A percentile compares a stretch with the other conserved stretches of the same genome.
phyloP scores from a whole-genome alignment of 305 asterid genomes.

The Striga hermonthica region DNA sequence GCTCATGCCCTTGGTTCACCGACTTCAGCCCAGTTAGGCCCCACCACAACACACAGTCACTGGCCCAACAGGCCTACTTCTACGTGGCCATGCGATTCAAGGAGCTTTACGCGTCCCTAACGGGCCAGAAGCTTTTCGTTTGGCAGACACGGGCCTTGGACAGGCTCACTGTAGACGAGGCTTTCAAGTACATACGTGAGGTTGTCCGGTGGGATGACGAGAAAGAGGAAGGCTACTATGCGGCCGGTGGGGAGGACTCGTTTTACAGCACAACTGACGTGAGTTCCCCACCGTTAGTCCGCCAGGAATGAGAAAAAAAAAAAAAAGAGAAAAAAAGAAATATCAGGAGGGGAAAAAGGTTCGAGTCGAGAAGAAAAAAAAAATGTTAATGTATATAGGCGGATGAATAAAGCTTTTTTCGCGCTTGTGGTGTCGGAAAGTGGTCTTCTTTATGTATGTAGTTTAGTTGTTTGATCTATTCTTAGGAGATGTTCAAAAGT shows the following conservation, averaged over 20 bases:
- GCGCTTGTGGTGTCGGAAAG: too few species aligned
- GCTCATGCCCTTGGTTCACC: constrained; percentile 75
- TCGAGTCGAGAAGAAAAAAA: too few species aligned
- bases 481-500: too few species aligned
- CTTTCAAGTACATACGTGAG: constrained; percentile 75
- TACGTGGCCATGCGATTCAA: constrained; percentile 90
- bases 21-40: constrained; percentile 74
- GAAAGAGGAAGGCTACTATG: constrained; percentile 60
- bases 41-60: constrained; percentile 62
- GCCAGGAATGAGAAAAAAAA: constrained; percentile 13
- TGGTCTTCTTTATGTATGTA: too few species aligned
- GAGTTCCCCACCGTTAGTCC: constrained; percentile 33
- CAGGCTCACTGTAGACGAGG: constrained; percentile 70
- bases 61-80: constrained; percentile 90
- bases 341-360: too few species aligned
- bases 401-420: too few species aligned
- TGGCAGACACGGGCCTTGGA: constrained; percentile 86
- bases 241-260: constrained; percentile 64
- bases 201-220: constrained; percentile 97
- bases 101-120: constrained; percentile 66
- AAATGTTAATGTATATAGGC: too few species aligned
- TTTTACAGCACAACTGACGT: constrained; percentile 88
- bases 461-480: too few species aligned
- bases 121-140: constrained; percentile 76
- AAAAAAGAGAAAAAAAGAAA: too few species aligned